phyloP scores from a whole-genome alignment of 2,329 filamentous ascomycete genomes.

The Alternaria triticina region DNA sequence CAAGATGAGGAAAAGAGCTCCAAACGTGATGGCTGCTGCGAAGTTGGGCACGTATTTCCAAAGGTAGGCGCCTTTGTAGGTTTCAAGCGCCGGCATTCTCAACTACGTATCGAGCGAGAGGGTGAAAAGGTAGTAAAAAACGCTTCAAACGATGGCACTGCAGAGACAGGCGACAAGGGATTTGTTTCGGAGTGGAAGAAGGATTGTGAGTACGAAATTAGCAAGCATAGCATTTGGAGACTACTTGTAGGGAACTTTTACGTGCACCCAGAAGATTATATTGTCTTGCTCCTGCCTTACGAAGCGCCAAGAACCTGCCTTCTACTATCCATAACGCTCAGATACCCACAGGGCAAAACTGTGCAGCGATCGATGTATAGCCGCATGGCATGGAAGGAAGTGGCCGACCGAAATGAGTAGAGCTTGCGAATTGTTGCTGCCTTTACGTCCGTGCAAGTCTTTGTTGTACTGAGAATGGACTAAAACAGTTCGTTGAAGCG shows the following conservation, averaged over 20 bases:
- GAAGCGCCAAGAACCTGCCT: not conserved
- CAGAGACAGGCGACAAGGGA: not conserved
- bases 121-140: not conserved
- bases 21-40: slow-evolving; percentile 55
- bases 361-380: not conserved
- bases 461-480: not conserved
- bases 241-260: not conserved
- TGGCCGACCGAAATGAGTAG: not conserved
- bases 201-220: not conserved
- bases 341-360: not conserved
- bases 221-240: not conserved
- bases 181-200: not conserved
- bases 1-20: slow-evolving; percentile 52
- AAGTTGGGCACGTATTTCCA: slow-evolving; percentile 53
- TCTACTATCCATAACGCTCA: not conserved
- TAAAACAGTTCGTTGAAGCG: not conserved
- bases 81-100: slow-evolving; percentile 14
- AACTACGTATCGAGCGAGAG: not conserved
- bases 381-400: not conserved
- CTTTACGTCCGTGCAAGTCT: not conserved
- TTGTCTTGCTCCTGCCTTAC: not conserved
- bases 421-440: not conserved
- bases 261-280: not conserved
- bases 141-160: not conserved
- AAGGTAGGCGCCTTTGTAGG: slow-evolving; percentile 15